phyloP scores from a whole-genome alignment of 2,329 filamentous ascomycete species.

The Aspergillus nomiae region DNA sequence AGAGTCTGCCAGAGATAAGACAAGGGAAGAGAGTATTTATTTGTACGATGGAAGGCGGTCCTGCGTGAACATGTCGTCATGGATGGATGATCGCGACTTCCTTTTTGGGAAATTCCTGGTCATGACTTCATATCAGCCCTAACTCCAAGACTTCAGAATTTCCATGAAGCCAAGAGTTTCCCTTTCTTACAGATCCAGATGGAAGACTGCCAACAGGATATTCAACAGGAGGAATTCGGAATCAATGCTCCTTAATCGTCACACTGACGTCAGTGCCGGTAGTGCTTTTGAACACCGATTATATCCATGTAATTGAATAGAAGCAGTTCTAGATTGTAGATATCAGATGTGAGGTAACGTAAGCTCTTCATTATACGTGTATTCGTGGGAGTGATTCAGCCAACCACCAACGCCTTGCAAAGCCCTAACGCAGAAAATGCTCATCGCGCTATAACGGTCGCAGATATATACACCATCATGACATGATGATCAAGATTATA shows the following conservation, averaged over 20 bases:
- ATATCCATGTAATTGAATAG: background rate
- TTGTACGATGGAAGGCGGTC: background rate
- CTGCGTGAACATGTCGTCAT: slow-evolving; percentile 16
- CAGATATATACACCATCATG: background rate
- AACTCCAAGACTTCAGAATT: background rate
- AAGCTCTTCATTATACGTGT: background rate
- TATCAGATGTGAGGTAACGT: background rate
- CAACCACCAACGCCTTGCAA: slow-evolving; percentile 5
- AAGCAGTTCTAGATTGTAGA: background rate
- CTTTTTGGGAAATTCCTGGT: background rate
- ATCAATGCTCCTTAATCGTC: slow-evolving; percentile 6
- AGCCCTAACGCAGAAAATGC: slow-evolving; percentile 1
- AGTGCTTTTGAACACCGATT: background rate
- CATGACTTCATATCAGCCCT: slow-evolving; percentile 10
- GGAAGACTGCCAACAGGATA: background rate
- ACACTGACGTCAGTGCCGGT: slow-evolving; percentile 18
- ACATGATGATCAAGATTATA: slow-evolving; percentile 3
- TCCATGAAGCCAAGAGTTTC: background rate
- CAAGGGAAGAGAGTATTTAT: background rate
- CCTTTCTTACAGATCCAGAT: background rate
- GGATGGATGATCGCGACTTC: slow-evolving; percentile 1
- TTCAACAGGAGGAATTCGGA: background rate
- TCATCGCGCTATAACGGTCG: background rate
- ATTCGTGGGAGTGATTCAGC: background rate
- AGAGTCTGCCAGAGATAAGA: background rate